Percentiles rank a stretch among this genome's conserved stretches.
Conservation (phyloP, 176 grass and related monocot species). For the Saccharum officinarum region DNA sequence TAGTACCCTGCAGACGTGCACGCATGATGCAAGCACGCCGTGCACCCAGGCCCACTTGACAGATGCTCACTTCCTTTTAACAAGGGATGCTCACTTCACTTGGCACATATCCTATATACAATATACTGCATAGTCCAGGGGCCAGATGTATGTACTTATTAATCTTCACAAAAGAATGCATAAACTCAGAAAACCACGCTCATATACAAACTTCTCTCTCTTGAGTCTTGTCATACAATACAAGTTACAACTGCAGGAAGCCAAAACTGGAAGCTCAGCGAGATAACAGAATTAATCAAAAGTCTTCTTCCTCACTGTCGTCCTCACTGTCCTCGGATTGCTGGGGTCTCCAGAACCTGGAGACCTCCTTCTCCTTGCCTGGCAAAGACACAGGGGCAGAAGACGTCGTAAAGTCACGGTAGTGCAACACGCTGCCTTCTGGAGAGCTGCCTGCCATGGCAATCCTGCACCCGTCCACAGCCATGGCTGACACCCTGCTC, state of each 20-base stretch:
- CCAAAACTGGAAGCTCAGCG: neutral
- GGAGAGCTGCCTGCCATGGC: slow-evolving; percentile 37
- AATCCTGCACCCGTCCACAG: slow-evolving; percentile 67
- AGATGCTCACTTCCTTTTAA: neutral
- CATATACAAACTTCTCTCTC: slow-evolving; percentile 5
- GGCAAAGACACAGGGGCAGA: slow-evolving; percentile 42
- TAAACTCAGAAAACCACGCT: neutral
- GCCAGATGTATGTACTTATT: neutral
- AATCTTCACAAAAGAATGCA: neutral
- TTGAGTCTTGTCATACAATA: too few species aligned
- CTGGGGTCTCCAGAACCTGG: slow-evolving; percentile 69
- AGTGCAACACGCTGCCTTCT: slow-evolving; percentile 41
- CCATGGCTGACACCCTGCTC: slow-evolving; percentile 54
- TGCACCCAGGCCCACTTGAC: neutral
- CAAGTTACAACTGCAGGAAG: neutral
- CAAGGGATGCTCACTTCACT: neutral
- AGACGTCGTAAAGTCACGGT: slow-evolving; percentile 59
- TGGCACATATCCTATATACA: neutral
- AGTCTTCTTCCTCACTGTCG: neutral
- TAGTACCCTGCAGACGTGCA: neutral
- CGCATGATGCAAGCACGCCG: neutral
- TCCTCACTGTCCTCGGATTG: neutral
- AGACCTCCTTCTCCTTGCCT: slow-evolving; percentile 24
- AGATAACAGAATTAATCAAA: neutral
- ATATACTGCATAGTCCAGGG: neutral